These are phyloP conservation scores for Phenoliferia sp. DNA, from an alignment of 1,284 basidiomycete genomes.

Conservation along the genomic window DNA sequence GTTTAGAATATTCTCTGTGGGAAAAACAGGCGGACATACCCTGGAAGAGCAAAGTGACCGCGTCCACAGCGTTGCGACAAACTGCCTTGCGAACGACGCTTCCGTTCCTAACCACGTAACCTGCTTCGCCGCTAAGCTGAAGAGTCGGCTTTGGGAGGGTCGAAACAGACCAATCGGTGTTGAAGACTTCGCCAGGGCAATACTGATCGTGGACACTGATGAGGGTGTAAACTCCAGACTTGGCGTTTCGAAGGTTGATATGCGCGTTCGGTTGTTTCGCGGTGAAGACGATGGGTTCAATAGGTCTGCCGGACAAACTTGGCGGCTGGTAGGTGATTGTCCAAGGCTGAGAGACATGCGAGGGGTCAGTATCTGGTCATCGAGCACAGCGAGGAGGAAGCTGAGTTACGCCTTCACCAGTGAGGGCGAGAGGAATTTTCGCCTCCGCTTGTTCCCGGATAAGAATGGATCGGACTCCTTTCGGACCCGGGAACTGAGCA, in stretches of 20 bases:
- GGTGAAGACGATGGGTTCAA: constrained; percentile 2
- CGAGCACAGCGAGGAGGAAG: background rate
- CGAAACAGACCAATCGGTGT: constrained; percentile 62
- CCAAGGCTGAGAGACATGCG: constrained; percentile 69
- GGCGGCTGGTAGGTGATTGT: constrained; percentile 61
- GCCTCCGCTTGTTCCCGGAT: constrained; percentile 73
- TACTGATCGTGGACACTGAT: constrained; percentile 69
- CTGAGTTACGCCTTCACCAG: constrained; percentile 68
- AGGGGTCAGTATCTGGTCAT: background rate
- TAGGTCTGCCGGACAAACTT: background rate
- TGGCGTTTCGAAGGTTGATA: constrained; percentile 44
- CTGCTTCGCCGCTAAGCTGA: constrained; percentile 33
- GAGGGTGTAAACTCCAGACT: constrained; percentile 65
- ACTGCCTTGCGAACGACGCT: constrained; percentile 66
- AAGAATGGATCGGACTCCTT: constrained; percentile 47
- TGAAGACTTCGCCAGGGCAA: constrained; percentile 69
- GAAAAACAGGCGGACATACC: constrained; percentile 56
- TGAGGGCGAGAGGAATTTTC: constrained; percentile 70
- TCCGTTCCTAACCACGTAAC: constrained; percentile 57
- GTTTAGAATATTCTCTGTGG: constrained; percentile 57
- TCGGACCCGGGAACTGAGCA: constrained; percentile 69
- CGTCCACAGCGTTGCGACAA: constrained; percentile 72
- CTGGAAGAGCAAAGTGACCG: constrained; percentile 71
- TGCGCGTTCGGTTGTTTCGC: constrained; percentile 24
- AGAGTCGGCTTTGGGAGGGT: constrained; percentile 65